Conservation (phyloP, 2,329 filamentous ascomycete species). For the Raffaelea ambrosiae region DNA sequence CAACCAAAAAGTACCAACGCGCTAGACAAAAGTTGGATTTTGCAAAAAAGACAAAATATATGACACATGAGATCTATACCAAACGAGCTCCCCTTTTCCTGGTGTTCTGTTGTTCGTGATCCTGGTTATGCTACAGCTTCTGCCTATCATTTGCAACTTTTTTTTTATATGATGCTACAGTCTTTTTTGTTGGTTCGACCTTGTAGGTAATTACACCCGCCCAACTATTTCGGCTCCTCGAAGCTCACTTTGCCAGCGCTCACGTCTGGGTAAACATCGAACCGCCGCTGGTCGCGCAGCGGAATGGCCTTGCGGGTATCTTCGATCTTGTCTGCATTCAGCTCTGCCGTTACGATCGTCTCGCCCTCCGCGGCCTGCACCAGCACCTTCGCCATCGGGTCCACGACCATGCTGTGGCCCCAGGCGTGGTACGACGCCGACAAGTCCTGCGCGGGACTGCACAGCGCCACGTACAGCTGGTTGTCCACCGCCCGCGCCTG, state of each 20-base stretch:
- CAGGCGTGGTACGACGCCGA: slow-evolving; percentile 75
- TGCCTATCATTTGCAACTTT: not conserved
- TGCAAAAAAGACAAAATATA: too few relatives aligned
- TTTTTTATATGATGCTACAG: not conserved
- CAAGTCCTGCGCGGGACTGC: slow-evolving; percentile 79
- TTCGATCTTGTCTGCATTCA: slow-evolving; percentile 60
- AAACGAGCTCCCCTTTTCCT: not conserved
- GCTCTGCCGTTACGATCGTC: slow-evolving; percentile 63
- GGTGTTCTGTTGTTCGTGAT: too few relatives aligned
- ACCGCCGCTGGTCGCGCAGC: slow-evolving; percentile 73
- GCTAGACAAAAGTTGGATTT: too few relatives aligned
- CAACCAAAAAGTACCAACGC: too few relatives aligned
- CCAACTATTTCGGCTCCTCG: not conserved
- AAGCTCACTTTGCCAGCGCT: slow-evolving; percentile 45
- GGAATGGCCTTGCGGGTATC: slow-evolving; percentile 78
- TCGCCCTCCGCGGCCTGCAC: slow-evolving; percentile 71
- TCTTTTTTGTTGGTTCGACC: not conserved
- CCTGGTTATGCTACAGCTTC: too few relatives aligned
- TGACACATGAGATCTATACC: too few relatives aligned
- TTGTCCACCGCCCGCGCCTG: slow-evolving; percentile 71
- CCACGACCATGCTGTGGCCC: slow-evolving; percentile 82
- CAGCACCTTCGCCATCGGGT: slow-evolving; percentile 80
- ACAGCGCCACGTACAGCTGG: slow-evolving; percentile 84
- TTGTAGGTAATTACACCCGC: not conserved
- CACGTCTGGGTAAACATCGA: slow-evolving; percentile 93